Percentiles rank a stretch among this genome's conserved stretches.
Conservation (phyloP, 495 filamentous ascomycete genomes). For the Apiosordaria backusii region DNA sequence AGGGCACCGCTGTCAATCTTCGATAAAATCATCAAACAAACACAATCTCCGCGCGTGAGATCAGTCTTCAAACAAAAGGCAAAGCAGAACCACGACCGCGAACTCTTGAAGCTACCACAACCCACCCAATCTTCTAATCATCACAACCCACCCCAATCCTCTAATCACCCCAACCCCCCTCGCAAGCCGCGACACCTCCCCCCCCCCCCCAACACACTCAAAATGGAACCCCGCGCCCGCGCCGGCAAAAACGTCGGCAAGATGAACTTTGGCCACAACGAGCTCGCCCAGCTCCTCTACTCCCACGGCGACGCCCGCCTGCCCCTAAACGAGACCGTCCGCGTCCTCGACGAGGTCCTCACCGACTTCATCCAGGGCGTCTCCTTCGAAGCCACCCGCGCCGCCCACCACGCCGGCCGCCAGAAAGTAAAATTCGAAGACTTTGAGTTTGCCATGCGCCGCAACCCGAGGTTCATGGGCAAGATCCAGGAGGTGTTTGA, state of each 20-base stretch:
- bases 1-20: not conserved
- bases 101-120: not conserved
- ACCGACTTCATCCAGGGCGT: conserved; percentile 88
- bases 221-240: conserved; percentile 70
- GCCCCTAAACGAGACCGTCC: conserved; percentile 77
- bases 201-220: conserved; percentile 14
- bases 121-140: not conserved
- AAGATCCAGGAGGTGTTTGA: conserved; percentile 83
- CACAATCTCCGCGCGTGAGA: not conserved
- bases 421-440: conserved; percentile 98
- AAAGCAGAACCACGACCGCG: not conserved
- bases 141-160: not conserved
- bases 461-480: conserved; percentile 79
- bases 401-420: conserved; percentile 74
- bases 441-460: conserved; percentile 86
- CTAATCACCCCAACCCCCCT: not conserved
- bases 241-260: conserved; percentile 82
- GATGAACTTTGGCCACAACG: conserved; percentile 74
- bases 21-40: not conserved
- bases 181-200: not conserved
- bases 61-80: not conserved
- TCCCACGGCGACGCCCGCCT: conserved; percentile 73
- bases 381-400: conserved; percentile 80
- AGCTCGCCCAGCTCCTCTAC: conserved; percentile 76
- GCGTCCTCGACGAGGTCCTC: conserved; percentile 87